Percentiles rank a stretch among this genome's conserved stretches.
These are phyloP conservation scores for Starmera pachycereana DNA, from an alignment of 805 yeast genomes.

Conservation along the genomic window DNA sequence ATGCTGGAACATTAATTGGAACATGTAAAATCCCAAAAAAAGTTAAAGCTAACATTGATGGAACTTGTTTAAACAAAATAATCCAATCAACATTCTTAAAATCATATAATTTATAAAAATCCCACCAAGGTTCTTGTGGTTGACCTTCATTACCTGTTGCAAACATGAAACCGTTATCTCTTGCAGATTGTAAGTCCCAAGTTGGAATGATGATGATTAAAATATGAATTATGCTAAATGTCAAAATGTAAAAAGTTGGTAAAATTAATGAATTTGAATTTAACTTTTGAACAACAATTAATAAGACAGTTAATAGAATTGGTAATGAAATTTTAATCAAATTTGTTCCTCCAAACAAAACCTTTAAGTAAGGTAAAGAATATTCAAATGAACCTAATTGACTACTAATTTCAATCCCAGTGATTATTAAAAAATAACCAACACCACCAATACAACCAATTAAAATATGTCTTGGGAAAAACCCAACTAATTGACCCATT, in stretches of 20 bases:
- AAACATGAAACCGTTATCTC: slow-evolving; percentile 82
- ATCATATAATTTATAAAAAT: slow-evolving; percentile 66
- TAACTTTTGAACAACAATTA: slow-evolving; percentile 52
- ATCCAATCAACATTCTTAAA: slow-evolving; percentile 68
- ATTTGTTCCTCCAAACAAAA: slow-evolving; percentile 30
- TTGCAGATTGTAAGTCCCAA: slow-evolving; percentile 49
- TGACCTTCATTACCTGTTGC: slow-evolving; percentile 39
- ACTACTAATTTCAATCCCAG: slow-evolving; percentile 89
- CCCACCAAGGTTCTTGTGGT: slow-evolving; percentile 78
- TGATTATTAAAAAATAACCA: slow-evolving; percentile 81
- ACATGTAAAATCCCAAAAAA: slow-evolving; percentile 95
- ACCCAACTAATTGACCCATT: slow-evolving; percentile 82
- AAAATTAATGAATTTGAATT: slow-evolving; percentile 64
- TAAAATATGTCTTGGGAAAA: slow-evolving; percentile 90
- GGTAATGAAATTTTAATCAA: slow-evolving; percentile 69
- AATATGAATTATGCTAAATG: slow-evolving; percentile 61
- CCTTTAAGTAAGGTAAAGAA: slow-evolving; percentile 41
- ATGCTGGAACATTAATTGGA: slow-evolving; percentile 95
- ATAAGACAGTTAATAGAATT: slow-evolving; percentile 44
- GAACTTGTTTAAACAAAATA: slow-evolving; percentile 56
- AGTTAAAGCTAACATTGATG: slow-evolving; percentile 91
- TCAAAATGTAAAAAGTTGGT: slow-evolving; percentile 68
- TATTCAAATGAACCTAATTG: slow-evolving; percentile 65
- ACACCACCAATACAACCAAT: slow-evolving; percentile 99
- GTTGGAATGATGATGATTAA: slow-evolving; percentile 55